Conservation (phyloP, 352 stramenopile genomes). For the Pythium aristosporum region DNA sequence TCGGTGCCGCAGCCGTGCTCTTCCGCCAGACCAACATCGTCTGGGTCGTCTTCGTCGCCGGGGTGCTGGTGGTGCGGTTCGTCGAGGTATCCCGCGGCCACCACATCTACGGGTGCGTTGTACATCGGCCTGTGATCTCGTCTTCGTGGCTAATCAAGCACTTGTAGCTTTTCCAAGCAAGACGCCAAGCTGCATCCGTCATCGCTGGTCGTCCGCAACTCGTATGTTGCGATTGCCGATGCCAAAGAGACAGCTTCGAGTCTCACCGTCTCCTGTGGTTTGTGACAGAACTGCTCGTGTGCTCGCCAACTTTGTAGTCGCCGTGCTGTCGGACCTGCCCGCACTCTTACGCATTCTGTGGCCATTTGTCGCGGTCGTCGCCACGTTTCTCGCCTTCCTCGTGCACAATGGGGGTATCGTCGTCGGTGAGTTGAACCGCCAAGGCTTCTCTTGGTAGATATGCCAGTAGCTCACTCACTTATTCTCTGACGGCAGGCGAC, state of each 20-base stretch:
- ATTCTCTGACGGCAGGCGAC: conserved; percentile 44
- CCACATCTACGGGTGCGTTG: conserved; percentile 68
- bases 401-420: conserved; percentile 79
- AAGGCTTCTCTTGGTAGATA: too few species aligned
- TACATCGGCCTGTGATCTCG: too few species aligned
- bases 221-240: conserved; percentile 7
- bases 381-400: conserved; percentile 59
- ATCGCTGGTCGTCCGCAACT: conserved; percentile 13
- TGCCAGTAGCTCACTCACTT: neutral
- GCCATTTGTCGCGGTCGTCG: conserved; percentile 65
- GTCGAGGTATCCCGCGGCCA: conserved; percentile 63
- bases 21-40: conserved; percentile 92
- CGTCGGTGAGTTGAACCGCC: conserved; percentile 41
- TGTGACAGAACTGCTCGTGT: conserved; percentile 37
- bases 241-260: neutral
- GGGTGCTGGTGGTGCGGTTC: conserved; percentile 64
- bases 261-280: neutral
- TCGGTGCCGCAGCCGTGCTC: conserved; percentile 68
- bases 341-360: conserved; percentile 62
- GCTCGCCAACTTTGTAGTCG: conserved; percentile 60
- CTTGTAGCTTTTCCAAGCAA: conserved; percentile 22
- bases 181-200: conserved; percentile 20
- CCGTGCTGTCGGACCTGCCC: conserved; percentile 48
- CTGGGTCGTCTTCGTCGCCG: conserved; percentile 88
- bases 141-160: neutral